These are phyloP conservation scores for Cercospora nicotianae DNA, from an alignment of 2,329 filamentous ascomycete species.

Conservation along the genomic window DNA sequence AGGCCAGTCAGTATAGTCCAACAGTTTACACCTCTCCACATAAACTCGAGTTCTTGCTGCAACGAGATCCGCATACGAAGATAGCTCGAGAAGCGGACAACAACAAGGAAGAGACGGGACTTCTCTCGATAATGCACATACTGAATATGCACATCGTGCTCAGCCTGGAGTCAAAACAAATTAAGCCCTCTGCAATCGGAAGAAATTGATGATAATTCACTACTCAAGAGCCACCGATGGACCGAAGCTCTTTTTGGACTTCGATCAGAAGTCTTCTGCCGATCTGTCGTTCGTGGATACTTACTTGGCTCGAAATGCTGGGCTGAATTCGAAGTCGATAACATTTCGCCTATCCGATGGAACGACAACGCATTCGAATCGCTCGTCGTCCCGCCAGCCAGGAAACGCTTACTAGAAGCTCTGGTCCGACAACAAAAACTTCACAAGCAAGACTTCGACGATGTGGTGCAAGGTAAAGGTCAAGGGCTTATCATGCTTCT, in stretches of 20 bases:
- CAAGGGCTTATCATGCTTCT: slow-evolving; percentile 31
- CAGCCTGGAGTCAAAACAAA: slow-evolving; percentile 4
- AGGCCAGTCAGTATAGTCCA: slow-evolving; percentile 18
- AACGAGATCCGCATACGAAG: slow-evolving; percentile 17
- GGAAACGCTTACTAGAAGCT: slow-evolving; percentile 25
- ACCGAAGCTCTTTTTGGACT: slow-evolving; percentile 20
- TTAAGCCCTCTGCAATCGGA: background rate
- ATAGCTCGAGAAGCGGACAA: slow-evolving; percentile 5
- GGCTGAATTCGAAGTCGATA: slow-evolving; percentile 25
- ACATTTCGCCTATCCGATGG: slow-evolving; percentile 18
- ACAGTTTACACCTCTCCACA: slow-evolving; percentile 20
- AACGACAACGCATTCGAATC: slow-evolving; percentile 25
- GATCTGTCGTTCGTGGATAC: slow-evolving; percentile 21
- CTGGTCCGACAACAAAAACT: slow-evolving; percentile 21
- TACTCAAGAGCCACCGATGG: slow-evolving; percentile 19
- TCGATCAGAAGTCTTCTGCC: slow-evolving; percentile 21
- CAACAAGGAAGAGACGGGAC: background rate
- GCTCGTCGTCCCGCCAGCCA: slow-evolving; percentile 22
- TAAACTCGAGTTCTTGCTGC: slow-evolving; percentile 19
- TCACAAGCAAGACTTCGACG: slow-evolving; percentile 21
- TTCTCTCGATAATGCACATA: slow-evolving; percentile 13
- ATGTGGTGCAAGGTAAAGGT: slow-evolving; percentile 28
- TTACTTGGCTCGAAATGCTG: slow-evolving; percentile 23
- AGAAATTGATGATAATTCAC: background rate
- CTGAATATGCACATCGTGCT: slow-evolving; percentile 18